A percentile compares a stretch with the other conserved stretches of the same genome.
Evolutionary conservation across 192 early-diverging fungal species (phyloP).

Genomic region (Cetraspora pellucida): DNA sequence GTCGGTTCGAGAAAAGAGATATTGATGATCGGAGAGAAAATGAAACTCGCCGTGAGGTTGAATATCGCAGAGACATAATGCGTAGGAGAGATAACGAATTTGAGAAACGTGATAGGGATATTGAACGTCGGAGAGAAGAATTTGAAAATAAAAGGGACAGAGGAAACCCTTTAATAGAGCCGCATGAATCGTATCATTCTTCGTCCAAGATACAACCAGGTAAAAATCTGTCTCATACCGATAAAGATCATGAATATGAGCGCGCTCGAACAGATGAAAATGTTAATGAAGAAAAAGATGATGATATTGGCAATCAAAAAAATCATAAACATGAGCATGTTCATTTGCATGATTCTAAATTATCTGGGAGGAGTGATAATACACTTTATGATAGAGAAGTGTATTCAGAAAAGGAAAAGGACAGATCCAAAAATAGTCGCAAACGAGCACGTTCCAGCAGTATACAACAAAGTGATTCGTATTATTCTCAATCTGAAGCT

Average conservation of each 20-base stretch:
- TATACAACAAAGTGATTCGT: background rate
- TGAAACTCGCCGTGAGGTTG: background rate
- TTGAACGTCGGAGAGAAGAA: background rate
- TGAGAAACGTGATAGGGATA: background rate
- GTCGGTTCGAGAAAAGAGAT: background rate
- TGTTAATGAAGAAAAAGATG: slow-evolving; percentile 7
- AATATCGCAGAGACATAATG: background rate
- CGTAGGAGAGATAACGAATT: background rate
- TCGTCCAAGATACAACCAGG: background rate
- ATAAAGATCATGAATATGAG: slow-evolving; percentile 10
- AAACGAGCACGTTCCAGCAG: slow-evolving; percentile 16
- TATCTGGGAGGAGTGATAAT: background rate
- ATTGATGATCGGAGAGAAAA: background rate
- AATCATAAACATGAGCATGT: background rate
- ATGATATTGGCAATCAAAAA: background rate
- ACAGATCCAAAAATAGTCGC: background rate
- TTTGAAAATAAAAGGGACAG: background rate
- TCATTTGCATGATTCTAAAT: background rate
- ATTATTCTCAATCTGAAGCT: slow-evolving; percentile 7
- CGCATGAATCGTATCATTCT: background rate
- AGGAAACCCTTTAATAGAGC: background rate
- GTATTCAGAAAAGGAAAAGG: slow-evolving; percentile 8
- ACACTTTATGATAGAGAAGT: background rate
- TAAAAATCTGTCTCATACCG: background rate
- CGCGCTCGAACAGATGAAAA: background rate